Evolutionary conservation across 192 early-diverging fungal species (phyloP).

Genomic region (Dissophora ornata): DNA sequence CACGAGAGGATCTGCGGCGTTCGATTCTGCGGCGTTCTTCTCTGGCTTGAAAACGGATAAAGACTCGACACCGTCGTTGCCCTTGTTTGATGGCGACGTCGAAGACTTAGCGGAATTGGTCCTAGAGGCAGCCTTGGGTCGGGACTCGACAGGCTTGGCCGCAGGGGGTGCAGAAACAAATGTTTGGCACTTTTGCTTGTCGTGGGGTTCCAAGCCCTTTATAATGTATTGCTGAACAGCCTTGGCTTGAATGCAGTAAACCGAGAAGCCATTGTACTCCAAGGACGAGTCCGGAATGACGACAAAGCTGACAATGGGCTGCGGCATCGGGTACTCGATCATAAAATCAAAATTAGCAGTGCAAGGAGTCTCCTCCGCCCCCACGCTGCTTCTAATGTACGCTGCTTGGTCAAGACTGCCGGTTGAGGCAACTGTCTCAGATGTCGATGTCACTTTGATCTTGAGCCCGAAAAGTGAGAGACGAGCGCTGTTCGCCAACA

Average conservation of each 20-base stretch:
- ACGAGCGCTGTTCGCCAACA: conserved; percentile 58
- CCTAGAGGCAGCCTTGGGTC: conserved; percentile 11
- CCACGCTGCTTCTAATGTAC: conserved; percentile 17
- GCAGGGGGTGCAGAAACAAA: conserved; percentile 25
- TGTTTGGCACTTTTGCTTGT: conserved; percentile 40
- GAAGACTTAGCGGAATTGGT: conserved; percentile 23
- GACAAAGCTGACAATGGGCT: conserved; percentile 56
- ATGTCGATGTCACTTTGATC: conserved; percentile 24
- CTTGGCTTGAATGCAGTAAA: conserved; percentile 60
- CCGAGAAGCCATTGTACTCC: conserved; percentile 53
- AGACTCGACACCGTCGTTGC: conserved; percentile 16
- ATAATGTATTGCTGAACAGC: conserved; percentile 58
- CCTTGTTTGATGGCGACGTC: conserved; percentile 19
- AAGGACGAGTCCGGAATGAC: conserved; percentile 49
- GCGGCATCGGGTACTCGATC: conserved; percentile 59
- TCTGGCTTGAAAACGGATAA: conserved; percentile 10
- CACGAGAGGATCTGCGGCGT: background rate
- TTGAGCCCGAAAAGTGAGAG: conserved; percentile 57
- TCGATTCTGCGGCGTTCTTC: background rate
- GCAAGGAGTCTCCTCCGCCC: background rate
- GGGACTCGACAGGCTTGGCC: conserved; percentile 8
- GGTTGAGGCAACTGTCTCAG: background rate
- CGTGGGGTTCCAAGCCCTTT: conserved; percentile 37
- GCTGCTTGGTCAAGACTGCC: conserved; percentile 15
- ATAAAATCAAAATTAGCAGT: conserved; percentile 56